phyloP scores from a whole-genome alignment of 345 rosid genomes.

The Eucalyptus brandiana region DNA sequence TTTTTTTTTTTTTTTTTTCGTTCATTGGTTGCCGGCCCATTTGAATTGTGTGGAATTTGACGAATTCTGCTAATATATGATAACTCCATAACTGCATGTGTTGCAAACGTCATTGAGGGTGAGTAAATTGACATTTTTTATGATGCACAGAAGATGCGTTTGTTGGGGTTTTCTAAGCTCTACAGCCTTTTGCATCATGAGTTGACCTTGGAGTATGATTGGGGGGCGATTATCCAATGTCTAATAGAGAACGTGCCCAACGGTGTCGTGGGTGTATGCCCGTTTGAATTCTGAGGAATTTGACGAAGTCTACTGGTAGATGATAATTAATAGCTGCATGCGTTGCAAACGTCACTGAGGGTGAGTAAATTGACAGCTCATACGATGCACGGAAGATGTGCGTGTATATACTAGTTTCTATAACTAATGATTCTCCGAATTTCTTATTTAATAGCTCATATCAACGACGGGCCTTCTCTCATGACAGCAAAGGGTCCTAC shows the following conservation, averaged over 20 bases:
- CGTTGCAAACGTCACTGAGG: neutral
- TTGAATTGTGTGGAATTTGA: too few relatives aligned
- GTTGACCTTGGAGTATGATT: too few relatives aligned
- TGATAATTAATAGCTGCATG: neutral
- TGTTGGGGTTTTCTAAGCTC: too few relatives aligned
- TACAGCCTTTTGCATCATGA: too few relatives aligned
- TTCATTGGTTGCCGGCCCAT: too few relatives aligned
- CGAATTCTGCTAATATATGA: too few relatives aligned
- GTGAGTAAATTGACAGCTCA: neutral
- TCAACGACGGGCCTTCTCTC: constrained; percentile 22
- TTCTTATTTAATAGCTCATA: neutral
- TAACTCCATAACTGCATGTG: too few relatives aligned
- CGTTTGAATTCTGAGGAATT: neutral
- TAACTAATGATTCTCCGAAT: neutral
- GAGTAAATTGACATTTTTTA: too few relatives aligned
- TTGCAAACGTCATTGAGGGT: too few relatives aligned
- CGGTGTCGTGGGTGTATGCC: neutral
- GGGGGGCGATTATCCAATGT: neutral
- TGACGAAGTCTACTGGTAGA: neutral
- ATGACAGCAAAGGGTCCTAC: constrained; percentile 9
- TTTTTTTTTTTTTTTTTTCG: too few relatives aligned
- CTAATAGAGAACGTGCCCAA: neutral
- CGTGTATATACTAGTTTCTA: neutral
- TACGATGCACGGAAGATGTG: neutral
- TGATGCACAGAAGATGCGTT: too few relatives aligned